phyloP scores from a whole-genome alignment of 352 stramenopile species.

The Blastocystis hominis region DNA sequence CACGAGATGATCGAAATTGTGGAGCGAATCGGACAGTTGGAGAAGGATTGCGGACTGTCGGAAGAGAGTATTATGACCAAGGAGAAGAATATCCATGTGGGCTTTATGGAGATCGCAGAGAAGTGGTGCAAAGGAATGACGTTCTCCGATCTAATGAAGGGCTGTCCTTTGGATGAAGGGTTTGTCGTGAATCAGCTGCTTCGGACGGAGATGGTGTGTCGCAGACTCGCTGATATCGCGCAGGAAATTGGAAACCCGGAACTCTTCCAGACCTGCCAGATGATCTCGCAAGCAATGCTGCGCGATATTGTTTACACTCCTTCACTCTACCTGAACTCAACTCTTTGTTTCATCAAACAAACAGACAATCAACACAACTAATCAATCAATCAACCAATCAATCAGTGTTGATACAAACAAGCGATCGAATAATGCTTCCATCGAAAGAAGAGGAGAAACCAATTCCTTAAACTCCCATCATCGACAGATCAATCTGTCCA shows the following conservation, averaged over 20 bases:
- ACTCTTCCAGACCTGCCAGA: slow-evolving; percentile 92
- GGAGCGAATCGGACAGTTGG: slow-evolving; percentile 64
- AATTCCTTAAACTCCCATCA: slow-evolving; percentile 35
- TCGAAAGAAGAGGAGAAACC: no score
- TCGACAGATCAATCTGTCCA: slow-evolving; percentile 51
- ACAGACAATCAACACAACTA: not conserved
- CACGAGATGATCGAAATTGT: slow-evolving; percentile 75
- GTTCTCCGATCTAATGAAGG: slow-evolving; percentile 85
- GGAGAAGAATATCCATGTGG: slow-evolving; percentile 60
- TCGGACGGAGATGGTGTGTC: slow-evolving; percentile 73
- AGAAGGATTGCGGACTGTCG: slow-evolving; percentile 70
- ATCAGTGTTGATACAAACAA: no score
- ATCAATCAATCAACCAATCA: not conserved
- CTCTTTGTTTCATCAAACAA: slow-evolving; percentile 51
- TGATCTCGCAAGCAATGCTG: slow-evolving; percentile 87
- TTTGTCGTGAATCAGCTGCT: slow-evolving; percentile 94
- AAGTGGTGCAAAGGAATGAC: slow-evolving; percentile 91
- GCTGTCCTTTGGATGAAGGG: slow-evolving; percentile 90
- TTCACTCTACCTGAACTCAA: slow-evolving; percentile 80
- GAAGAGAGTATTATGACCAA: slow-evolving; percentile 64
- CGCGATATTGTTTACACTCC: slow-evolving; percentile 92
- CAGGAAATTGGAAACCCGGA: slow-evolving; percentile 79
- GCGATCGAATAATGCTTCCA: no score
- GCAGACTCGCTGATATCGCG: slow-evolving; percentile 59
- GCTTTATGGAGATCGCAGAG: slow-evolving; percentile 78